These are phyloP conservation scores for Leishmania tropica DNA, from an alignment of 208 protist genomes.

Conservation along the genomic window DNA sequence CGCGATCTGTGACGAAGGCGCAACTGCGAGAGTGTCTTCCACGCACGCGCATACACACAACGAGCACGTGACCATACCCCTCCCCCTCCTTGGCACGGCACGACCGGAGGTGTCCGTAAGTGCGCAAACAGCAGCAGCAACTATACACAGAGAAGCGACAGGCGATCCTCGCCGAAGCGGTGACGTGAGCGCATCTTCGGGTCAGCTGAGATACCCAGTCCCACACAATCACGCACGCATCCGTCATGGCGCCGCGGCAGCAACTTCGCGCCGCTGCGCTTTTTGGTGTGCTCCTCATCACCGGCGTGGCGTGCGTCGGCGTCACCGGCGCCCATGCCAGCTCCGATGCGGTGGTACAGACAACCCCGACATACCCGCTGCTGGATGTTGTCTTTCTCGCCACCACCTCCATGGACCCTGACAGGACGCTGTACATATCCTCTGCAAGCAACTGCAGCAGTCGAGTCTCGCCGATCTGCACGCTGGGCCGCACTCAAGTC, in stretches of 20 bases:
- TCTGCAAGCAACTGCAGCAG: constrained; percentile 23
- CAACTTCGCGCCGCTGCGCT: not conserved
- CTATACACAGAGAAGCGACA: not conserved
- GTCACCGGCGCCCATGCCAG: not conserved
- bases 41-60: not conserved
- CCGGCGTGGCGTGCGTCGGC: not conserved
- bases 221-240: not conserved
- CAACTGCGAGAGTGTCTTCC: not conserved
- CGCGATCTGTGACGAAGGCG: not conserved
- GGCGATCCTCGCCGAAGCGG: not conserved
- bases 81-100: not conserved
- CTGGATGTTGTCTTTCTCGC: constrained; percentile 62
- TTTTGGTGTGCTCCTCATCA: constrained; percentile 5
- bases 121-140: not conserved
- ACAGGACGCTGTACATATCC: constrained; percentile 51
- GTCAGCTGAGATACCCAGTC: not conserved
- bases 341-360: constrained; percentile 21
- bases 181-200: not conserved
- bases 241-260: not conserved
- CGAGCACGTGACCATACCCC: not conserved
- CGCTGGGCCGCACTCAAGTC: constrained; percentile 18
- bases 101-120: not conserved
- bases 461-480: constrained; percentile 37
- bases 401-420: constrained; percentile 19
- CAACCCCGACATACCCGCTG: constrained; percentile 39